phyloP scores from a whole-genome alignment of 2,329 filamentous ascomycete genomes.

The Aureobasidium musti region DNA sequence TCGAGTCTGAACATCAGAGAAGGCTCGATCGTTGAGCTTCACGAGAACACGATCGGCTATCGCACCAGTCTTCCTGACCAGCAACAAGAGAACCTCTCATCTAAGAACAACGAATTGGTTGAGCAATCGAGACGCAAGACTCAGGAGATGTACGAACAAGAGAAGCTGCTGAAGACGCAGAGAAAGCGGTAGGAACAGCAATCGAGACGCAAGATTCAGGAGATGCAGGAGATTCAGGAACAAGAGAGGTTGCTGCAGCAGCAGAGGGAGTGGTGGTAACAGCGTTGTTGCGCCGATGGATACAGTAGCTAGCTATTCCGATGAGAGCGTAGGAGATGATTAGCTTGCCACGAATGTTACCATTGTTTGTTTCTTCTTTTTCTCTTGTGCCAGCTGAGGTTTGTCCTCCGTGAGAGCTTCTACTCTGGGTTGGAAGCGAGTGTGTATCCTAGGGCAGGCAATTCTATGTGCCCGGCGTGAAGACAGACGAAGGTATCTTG shows the following conservation, averaged over 20 bases:
- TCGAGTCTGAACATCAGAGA: neutral
- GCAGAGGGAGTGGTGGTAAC: no score
- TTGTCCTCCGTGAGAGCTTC: no score
- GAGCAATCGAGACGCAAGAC: conserved; percentile 18
- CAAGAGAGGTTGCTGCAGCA: no score
- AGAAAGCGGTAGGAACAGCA: conserved; percentile 10
- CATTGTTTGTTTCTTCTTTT: neutral
- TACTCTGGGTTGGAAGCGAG: no score
- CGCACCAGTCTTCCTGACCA: neutral
- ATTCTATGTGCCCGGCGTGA: no score
- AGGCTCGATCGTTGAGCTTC: neutral
- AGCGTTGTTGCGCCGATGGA: no score
- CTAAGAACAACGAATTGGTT: neutral
- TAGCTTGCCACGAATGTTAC: neutral
- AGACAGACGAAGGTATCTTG: no score
- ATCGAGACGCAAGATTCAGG: no score
- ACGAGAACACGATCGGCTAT: neutral
- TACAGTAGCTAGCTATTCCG: no score
- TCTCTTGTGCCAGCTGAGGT: no score
- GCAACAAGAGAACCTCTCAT: neutral
- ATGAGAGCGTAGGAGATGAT: neutral
- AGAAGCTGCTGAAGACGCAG: conserved; percentile 22
- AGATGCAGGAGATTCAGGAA: no score
- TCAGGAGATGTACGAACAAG: conserved; percentile 14
- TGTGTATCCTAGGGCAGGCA: no score